Evolutionary conservation across 306 rosid species (phyloP), one percentile per base, ranked within the genome.

Genomic region (Ziziphus jujuba): DNA sequence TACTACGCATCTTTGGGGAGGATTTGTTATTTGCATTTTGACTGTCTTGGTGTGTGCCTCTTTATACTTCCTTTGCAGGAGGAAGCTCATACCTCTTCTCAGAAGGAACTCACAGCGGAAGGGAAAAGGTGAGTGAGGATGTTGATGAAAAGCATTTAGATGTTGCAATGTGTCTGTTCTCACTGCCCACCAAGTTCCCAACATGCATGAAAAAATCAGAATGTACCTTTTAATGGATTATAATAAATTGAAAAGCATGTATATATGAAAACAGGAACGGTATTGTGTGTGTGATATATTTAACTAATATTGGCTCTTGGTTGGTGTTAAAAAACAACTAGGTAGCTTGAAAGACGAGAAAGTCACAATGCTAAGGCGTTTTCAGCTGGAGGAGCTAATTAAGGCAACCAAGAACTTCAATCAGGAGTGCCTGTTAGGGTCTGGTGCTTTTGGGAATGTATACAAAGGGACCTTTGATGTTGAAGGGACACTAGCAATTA

Each of bases 361-460:
- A 12, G 2, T 1, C 10, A 78, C 66, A 69, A 54, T 70, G 17
- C 44, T 87, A 57, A 85, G 88, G 85, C 66, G 74, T 60, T 89
- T 87, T 63, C 61, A 71, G 65, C 68, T 81, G 63, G 85, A 81
- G 75, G 96, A 89, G 55, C 72, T 87, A 52, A 78, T 75, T 77
- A 89, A 66, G 74, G 87, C 96, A 35, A 85, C 95, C 40, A 75
- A 84, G 50, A 85, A 79, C 56, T 92, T 92, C 72, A 84, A 82
- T 72, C 67, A 63, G 51, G 96, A 85, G 28, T 75, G 73, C 65
- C 72, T 92, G 70, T 24, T 87, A 69, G 98, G 98, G 43, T 84
- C 87, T 64, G 98, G 98, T 53, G 89, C 89, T 34, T 85, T 87
- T 77, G 95, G 89, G 59, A 84, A 78, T 72, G 92, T 89, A 45